Base-by-base conservation (phyloP, 257 asterid species). In the Fraxinus americana region DNA sequence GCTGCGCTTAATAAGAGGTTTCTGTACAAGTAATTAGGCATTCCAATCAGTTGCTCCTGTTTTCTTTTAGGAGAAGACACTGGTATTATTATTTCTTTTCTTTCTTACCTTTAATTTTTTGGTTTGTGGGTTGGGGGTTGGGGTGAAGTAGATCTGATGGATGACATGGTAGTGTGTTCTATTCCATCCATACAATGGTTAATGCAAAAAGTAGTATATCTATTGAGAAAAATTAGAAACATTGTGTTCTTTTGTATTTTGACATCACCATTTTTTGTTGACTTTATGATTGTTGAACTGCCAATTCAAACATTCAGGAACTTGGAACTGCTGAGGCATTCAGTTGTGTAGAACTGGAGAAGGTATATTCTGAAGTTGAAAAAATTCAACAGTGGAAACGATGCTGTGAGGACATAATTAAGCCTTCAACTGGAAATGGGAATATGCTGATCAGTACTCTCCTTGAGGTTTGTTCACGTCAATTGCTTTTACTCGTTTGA, bases 271-370 rank as follows among this genome's bases (percentile, higher is more conserved):
- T 67, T 27, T 72, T 78, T 70, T 70, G 9, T 50, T 73, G 73
- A 29, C 75, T 78, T 27, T 9, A 38, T 70, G 52, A 63, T 77
- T 41, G 75, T 50, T 76, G 78, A 84, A 79, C 63, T 74, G 74
- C 48, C 74, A 73, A 67, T 82, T 72, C 25, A 19, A 67, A 77
- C 79, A 48, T 88, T 80, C 88, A 94, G 98, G 97, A 91, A 77
- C 70, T 72, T 83, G 98, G 97, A 81, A 81, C 82, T 79, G 79
- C 72, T n/a, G 85, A 84, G 45, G 97, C 97, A 77, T 94, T 86
- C 84, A 85, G 81, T 75, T 91, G 98, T 86, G 82, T 80, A 78
- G 98, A 94, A 84, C 85, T 91, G 71, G 88, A 91, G 82, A 85
- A 80, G 87, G 90, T 94, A 76, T 80, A 81, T 65, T 76, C 82